phyloP scores from a whole-genome alignment of 805 yeast genomes.

The Wickerhamomyces xylosicus region DNA sequence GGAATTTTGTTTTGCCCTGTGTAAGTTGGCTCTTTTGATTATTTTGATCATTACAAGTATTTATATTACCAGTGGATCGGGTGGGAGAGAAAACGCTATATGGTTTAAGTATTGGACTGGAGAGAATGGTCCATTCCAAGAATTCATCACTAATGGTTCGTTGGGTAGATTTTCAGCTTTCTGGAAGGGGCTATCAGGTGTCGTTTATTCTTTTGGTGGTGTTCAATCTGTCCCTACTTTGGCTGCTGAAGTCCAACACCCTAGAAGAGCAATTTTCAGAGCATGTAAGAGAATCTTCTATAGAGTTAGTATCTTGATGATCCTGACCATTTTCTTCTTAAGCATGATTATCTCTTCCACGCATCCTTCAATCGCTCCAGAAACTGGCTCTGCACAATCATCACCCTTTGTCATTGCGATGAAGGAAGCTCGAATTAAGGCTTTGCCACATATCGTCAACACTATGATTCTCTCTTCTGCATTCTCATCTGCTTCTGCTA shows the following conservation, averaged over 20 bases:
- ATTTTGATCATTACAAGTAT: constrained; percentile 48
- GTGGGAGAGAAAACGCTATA: constrained; percentile 31
- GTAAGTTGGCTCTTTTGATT: constrained; percentile 51
- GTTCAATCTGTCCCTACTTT: constrained; percentile 43
- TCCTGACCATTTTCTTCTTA: constrained; percentile 20
- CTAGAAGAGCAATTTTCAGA: constrained; percentile 45
- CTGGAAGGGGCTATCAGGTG: constrained; percentile 46
- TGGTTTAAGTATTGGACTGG: constrained; percentile 26
- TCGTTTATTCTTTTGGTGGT: constrained; percentile 50
- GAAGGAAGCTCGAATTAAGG: constrained; percentile 34
- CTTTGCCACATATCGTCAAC: constrained; percentile 25
- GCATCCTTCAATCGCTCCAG: constrained; percentile 19
- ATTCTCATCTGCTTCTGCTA: constrained; percentile 25
- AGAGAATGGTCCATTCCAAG: constrained; percentile 20
- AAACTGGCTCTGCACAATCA: constrained; percentile 20
- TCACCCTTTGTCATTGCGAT: constrained; percentile 32
- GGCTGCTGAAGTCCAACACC: constrained; percentile 43
- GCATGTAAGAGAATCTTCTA: constrained; percentile 34
- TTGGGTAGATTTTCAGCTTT: constrained; percentile 53
- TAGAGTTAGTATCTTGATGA: constrained; percentile 21
- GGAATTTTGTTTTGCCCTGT: constrained; percentile 44
- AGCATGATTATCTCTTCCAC: constrained; percentile 23
- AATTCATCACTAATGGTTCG: constrained; percentile 19
- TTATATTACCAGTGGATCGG: constrained; percentile 54
- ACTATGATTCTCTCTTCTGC: constrained; percentile 29